Evolutionary conservation across 352 stramenopile genomes (phyloP), one percentile per base, ranked within the genome.

Genomic region (Salisapilia sapeloensis): DNA sequence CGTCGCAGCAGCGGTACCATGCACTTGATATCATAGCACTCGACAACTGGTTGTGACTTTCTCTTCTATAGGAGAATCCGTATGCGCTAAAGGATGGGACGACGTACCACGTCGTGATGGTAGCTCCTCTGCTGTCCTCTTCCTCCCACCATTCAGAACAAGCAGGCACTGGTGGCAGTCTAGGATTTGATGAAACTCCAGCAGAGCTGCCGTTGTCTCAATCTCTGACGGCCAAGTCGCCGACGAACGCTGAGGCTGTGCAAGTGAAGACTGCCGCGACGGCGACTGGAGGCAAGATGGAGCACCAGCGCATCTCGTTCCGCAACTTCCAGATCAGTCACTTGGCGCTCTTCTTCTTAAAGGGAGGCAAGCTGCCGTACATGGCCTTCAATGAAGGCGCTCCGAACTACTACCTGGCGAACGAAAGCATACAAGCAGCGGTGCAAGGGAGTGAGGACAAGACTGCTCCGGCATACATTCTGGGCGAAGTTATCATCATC

Each of bases 401-500:
- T 20, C 70, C 70, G 8, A 60, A 86, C 38, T 86, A 86, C 28
- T 86, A 77, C 38, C 40, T 86, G 20, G 64, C 70, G 13, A 79
- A 70, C 51, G 70, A 86, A 38, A 79, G 63, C 14, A 75, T 86
- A 34, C 65, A 81, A 42, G 70, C 65, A 3, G 70, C 66, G 10
- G 59, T 70, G 33, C 57, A 59, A 26, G 62, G 54, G 16, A 50
- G 52, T n/a, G 56, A 38, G 22, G 65, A 81, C 39, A 69, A 55
- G 14, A 60, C 63, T 15, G 59, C 62, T 5, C 70, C 70, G 14
- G 64, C 66, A 10, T 86, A 86, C 48, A 81, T 86, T 22, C 67
- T 59, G 32, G 70, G 70, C 17, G 66, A 85, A 29, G 82, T 85
- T 44, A 85, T 85, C 42, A 81, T 86, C 32, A 86, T 86, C 24